Evolutionary conservation across 148 eudicot species (phyloP), one percentile per base, ranked within the genome.

Genomic region (Camellia sinensis): DNA sequence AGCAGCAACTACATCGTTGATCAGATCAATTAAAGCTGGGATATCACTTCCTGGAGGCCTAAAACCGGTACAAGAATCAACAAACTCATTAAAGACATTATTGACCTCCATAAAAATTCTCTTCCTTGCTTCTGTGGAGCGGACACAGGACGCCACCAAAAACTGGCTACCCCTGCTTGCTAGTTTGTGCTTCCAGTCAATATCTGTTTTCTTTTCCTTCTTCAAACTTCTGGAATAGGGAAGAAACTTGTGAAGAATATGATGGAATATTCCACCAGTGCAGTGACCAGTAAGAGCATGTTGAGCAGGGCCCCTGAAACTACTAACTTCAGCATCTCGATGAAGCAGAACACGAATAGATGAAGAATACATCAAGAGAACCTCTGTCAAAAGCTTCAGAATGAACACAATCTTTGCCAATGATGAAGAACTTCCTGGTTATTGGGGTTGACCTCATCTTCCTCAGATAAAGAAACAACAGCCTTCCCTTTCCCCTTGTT

Each of bases 401-500:
- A 91, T 84, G 79, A 97, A 97, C 44, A 92, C 93, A 80, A 89
- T 77, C 85, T 92, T 94, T 12, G 94, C 98, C 90, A 94, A 69
- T 12, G 89, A 85, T 62, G 97, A 94, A 80, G 93, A 90, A 56
- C 83, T 77, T 97, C 99, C 80, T 91, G 95, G 62, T 73, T 83
- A 68, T 76, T 87, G 48, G 37, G 37, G 37, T 29, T 29, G 37
- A 85, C 76, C 81, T 89, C 91, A 60, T 76, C 88, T 60, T 86
- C 94, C 68, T 83, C 93, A 46, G 90, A 71, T 68, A 71, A 82
- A 75, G 89, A 83, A 22, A 82, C 94, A 84, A 92, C 83, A 74
- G 93, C 98, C 83, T 97, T 97, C 50, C 99, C 99, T 86, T 96
- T 97, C 13, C 94, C 97, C 88, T 97, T 97, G 67, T 57, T 88